Evolutionary conservation across 148 eudicot genomes (phyloP), one percentile per base, ranked within the genome.

Genomic region (Gaultheria prostrata): DNA sequence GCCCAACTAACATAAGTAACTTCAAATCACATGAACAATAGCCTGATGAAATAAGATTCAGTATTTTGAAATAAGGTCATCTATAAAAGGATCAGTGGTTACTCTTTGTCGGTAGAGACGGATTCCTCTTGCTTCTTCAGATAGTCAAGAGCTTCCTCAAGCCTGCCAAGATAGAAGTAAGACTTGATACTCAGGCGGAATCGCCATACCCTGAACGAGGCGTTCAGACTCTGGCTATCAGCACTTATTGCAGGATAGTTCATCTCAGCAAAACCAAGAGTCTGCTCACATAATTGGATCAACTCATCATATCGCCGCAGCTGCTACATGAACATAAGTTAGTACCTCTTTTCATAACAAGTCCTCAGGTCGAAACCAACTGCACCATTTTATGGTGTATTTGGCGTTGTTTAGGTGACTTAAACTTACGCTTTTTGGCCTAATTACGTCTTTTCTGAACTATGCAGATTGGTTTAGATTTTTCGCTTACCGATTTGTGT

Each of bases 261-360:
- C 84, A 72, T 88, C 85, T 95, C 92, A 80, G 93, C 94, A 83
- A 86, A 84, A 76, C 71, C 86, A 84, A 94, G 84, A 71, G 92
- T 92, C 84, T 92, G 89, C 88, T 89, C 92, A 77, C 97, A 92
- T 45, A 91, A 82, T 87, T 84, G 90, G 87, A 95, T 95, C 87
- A 97, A 89, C 85, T 97, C 96, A 84, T 92, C 98, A 85, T 93
- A 93, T 77, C 87, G 92, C 81, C 89, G 90, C 85, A 95, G 89
- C 99, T 97, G 90, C 89, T 82, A 15, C 35, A 85, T 57, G 59
- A 82, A 86, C 26, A 77, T 53, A 49, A 84, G 48, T 80, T 86
- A 77, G 28, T 69, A 13, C 32, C 20, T 26, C 26, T 18, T 24
- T 32, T 53, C 20, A 32, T 32, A 17, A 75, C 35, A 65, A 71